Conservation (phyloP, 2,329 filamentous ascomycete genomes). For the Curvularia sp. region DNA sequence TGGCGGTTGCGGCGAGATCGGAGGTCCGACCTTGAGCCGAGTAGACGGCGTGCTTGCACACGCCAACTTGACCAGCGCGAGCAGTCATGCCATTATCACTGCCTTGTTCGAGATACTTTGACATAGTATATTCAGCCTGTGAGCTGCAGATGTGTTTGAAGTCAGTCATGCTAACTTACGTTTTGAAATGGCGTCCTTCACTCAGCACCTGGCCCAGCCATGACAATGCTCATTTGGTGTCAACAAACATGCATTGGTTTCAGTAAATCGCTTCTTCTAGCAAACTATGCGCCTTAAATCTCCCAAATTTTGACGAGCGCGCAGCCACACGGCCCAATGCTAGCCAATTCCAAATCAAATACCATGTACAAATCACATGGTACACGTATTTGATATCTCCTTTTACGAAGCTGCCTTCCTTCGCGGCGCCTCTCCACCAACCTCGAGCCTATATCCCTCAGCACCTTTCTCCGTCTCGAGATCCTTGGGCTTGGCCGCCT, state of each 20-base stretch:
- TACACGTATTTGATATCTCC: background rate
- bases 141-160: background rate
- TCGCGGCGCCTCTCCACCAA: constrained; percentile 41
- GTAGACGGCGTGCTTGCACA: background rate
- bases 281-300: background rate
- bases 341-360: background rate
- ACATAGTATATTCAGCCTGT: background rate
- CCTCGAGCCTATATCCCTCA: constrained; percentile 56
- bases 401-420: constrained; percentile 22
- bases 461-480: constrained; percentile 57
- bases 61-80: background rate
- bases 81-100: background rate
- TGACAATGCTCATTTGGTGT: background rate
- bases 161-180: background rate
- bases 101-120: background rate
- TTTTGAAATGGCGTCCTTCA: background rate
- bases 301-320: background rate
- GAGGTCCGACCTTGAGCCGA: constrained; percentile 25
- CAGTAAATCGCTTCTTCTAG: background rate
- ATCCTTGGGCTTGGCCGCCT: constrained; percentile 62
- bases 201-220: background rate
- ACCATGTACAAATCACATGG: background rate
- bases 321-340: background rate
- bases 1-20: constrained; percentile 37
- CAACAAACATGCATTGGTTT: background rate